phyloP scores from a whole-genome alignment of 192 early-diverging fungal genomes.

The Coemansia sp. region DNA sequence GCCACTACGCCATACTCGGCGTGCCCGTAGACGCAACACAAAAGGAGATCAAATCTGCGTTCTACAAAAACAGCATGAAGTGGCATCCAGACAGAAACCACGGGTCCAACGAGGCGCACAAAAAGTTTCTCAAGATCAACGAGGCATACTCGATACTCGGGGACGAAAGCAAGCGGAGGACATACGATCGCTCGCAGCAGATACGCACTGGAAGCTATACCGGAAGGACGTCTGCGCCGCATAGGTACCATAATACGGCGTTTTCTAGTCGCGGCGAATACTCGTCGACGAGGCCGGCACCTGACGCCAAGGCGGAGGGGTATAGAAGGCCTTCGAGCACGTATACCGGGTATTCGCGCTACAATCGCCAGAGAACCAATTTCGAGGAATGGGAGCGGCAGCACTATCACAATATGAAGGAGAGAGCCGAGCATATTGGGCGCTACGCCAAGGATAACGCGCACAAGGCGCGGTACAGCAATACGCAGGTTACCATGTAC shows the following conservation, averaged over 20 bases:
- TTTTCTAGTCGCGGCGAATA: constrained; percentile 50
- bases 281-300: constrained; percentile 23
- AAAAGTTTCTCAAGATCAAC: constrained; percentile 73
- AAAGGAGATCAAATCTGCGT: constrained; percentile 46
- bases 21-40: constrained; percentile 21
- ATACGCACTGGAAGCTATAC: constrained; percentile 10
- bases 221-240: constrained; percentile 4
- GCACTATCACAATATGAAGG: constrained; percentile 39
- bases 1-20: constrained; percentile 39
- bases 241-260: constrained; percentile 29
- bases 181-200: constrained; percentile 68
- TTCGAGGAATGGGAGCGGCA: constrained; percentile 53
- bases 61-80: constrained; percentile 57
- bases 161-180: constrained; percentile 65
- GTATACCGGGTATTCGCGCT: constrained; percentile 17
- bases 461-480: constrained; percentile 17
- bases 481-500: constrained; percentile 29
- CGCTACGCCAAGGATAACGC: constrained; percentile 16
- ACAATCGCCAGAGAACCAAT: constrained; percentile 21
- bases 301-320: background rate
- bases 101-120: constrained; percentile 62
- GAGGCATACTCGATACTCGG: constrained; percentile 82
- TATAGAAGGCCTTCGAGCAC: constrained; percentile 28
- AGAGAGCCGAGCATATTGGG: constrained; percentile 27
- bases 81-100: constrained; percentile 83